These are phyloP conservation scores for Tylopilus cervinicoccineus DNA, from an alignment of 768 basidiomycete genomes.

Conservation along the genomic window DNA sequence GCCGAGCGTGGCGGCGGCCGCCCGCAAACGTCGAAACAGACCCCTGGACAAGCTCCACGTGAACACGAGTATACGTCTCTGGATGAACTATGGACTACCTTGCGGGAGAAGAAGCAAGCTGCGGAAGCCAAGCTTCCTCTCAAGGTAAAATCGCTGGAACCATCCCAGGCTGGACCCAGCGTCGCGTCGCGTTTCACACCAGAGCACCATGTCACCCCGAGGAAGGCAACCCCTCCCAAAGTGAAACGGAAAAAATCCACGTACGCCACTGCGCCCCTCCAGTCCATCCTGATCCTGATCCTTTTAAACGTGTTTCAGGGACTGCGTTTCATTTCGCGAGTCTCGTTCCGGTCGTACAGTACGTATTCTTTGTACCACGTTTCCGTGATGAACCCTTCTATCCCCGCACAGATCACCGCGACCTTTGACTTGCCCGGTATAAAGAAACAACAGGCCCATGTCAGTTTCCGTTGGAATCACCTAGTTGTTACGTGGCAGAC, in stretches of 20 bases:
- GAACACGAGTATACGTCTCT: slow-evolving; percentile 34
- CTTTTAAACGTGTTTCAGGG: slow-evolving; percentile 16
- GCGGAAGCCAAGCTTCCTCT: slow-evolving; percentile 65
- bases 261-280: slow-evolving; percentile 37
- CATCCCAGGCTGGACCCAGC: slow-evolving; percentile 21
- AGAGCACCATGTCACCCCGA: slow-evolving; percentile 21
- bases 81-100: slow-evolving; percentile 61
- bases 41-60: slow-evolving; percentile 10
- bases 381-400: slow-evolving; percentile 16
- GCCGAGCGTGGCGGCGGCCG: slow-evolving; percentile 21
- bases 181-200: slow-evolving; percentile 20
- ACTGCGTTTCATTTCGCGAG: slow-evolving; percentile 66
- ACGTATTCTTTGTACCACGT: slow-evolving; percentile 19
- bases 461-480: slow-evolving; percentile 61
- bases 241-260: slow-evolving; percentile 61
- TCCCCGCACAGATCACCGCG: slow-evolving; percentile 48
- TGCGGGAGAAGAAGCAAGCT: slow-evolving; percentile 61
- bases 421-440: slow-evolving; percentile 70
- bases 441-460: slow-evolving; percentile 69
- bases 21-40: slow-evolving; percentile 15
- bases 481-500: slow-evolving; percentile 67
- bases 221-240: slow-evolving; percentile 35
- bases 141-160: slow-evolving; percentile 67
- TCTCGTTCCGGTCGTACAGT: slow-evolving; percentile 62
- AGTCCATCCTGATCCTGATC: slow-evolving; percentile 13